Evolutionary conservation across 2,329 filamentous ascomycete species (phyloP), one percentile per base, ranked within the genome.

Genomic region (Phialemonium atrogriseum): DNA sequence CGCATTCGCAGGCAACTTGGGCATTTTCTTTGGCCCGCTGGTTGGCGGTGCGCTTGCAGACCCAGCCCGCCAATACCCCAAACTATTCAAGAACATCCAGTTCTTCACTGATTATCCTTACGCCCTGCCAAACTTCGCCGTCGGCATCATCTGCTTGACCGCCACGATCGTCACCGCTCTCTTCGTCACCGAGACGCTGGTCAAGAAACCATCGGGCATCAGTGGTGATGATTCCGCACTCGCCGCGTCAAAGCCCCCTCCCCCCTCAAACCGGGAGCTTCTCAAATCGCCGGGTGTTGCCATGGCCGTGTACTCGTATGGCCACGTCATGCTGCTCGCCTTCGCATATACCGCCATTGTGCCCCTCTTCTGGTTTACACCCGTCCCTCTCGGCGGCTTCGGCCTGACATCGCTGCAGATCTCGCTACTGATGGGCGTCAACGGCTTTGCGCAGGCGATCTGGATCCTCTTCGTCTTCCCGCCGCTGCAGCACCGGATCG

Each of bases 391-490:
- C 0, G 84, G 84, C 20, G 84, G 84, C 0, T 69, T 77, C 28
- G 71, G 66, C 3, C 80, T 87, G 51, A 55, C 64, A 0, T 61
- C 79, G 0, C 49, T 70, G 4, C 66, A 73, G 32, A 89, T 87
- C 39, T 78, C 80, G 2, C 44, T 76, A 3, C 72, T 80, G 55
- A 70, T 89, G 58, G 73, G 66, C 2, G 35, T 78, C 2, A 70
- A 67, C 14, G 84, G 84, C 10, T 56, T 71, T 11, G 66, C 73
- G 4, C 84, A 89, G 52, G 74, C 80, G 1, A 35, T 72, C 6
- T 89, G 83, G 82, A 69, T 86, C 2, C 62, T 89, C 0, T 40
- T 84, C 10, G 60, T 69, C 19, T 88, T 89, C 48, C 82, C 84
- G 1, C 59, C 64, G 1, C 52, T 89, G 2, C 83, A 89, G 47